Percentiles rank a stretch among this genome's conserved stretches.
Evolutionary conservation across 129 eudicot species (phyloP).

Genomic region (Tagetes erecta): DNA sequence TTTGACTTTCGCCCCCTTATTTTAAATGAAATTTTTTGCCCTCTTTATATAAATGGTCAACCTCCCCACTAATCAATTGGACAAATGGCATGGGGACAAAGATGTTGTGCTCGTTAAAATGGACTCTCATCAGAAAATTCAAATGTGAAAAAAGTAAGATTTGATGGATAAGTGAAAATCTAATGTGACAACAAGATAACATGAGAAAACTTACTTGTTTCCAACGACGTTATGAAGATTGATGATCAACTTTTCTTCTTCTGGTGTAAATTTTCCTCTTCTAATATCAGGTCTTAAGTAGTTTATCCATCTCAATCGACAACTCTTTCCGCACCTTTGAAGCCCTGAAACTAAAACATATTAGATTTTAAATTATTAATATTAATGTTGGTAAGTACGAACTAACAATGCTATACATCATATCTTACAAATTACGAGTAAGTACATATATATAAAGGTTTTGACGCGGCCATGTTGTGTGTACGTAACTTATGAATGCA

Average conservation of each 20-base stretch:
- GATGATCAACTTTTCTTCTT: slow-evolving; percentile 79
- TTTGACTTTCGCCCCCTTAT: too few relatives aligned
- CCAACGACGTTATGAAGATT: slow-evolving; percentile 78
- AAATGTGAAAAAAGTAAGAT: too few relatives aligned
- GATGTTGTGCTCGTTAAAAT: too few relatives aligned
- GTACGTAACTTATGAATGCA: not conserved
- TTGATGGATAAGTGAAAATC: too few relatives aligned
- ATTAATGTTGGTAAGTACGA: slow-evolving; percentile 1
- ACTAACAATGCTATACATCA: not conserved
- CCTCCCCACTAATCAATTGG: too few relatives aligned
- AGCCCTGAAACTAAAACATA: slow-evolving; percentile 49
- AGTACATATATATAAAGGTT: not conserved
- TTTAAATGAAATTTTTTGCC: too few relatives aligned
- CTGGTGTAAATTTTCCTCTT: slow-evolving; percentile 75
- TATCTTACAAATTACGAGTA: not conserved
- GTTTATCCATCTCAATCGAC: slow-evolving; percentile 85
- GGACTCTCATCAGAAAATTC: too few relatives aligned
- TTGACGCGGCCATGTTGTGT: not conserved
- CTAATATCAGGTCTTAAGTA: slow-evolving; percentile 81
- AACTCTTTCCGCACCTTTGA: slow-evolving; percentile 91
- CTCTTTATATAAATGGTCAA: too few relatives aligned
- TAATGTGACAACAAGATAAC: not conserved
- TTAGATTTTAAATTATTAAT: too few relatives aligned
- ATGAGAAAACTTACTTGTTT: slow-evolving; percentile 63
- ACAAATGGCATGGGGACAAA: too few relatives aligned